These are phyloP conservation scores for Maudiozyma saulgeensis DNA, from an alignment of 805 yeast species.

Conservation along the genomic window DNA sequence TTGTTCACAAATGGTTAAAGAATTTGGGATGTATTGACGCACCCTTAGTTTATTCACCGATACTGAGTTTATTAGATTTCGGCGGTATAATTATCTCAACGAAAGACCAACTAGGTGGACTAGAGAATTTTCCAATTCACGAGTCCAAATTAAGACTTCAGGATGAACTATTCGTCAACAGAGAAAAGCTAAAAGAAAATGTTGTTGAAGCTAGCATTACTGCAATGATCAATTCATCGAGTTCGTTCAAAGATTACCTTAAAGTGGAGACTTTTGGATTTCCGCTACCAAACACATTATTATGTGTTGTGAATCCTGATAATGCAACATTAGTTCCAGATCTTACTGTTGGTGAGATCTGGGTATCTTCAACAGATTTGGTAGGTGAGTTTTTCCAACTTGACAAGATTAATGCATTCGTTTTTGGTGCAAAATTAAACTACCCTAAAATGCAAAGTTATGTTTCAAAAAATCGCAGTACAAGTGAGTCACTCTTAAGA, in stretches of 20 bases:
- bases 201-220: constrained; percentile 24
- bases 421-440: constrained; percentile 27
- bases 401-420: constrained; percentile 29
- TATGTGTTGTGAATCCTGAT: constrained; percentile 93
- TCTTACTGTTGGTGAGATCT: constrained; percentile 86
- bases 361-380: constrained; percentile 91
- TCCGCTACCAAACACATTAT: constrained; percentile 87
- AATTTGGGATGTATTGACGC: constrained; percentile 82
- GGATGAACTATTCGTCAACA: constrained; percentile 29
- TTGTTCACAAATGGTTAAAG: constrained; percentile 80
- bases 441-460: constrained; percentile 22
- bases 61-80: constrained; percentile 80
- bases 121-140: constrained; percentile 27
- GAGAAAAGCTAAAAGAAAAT: constrained; percentile 28
- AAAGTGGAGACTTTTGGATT: constrained; percentile 88
- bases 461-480: constrained; percentile 5
- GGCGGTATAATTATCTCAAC: constrained; percentile 93
- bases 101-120: constrained; percentile 66
- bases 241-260: constrained; percentile 38
- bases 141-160: constrained; percentile 20
- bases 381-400: constrained; percentile 42
- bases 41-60: constrained; percentile 72
- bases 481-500: background rate
- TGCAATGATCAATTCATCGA: constrained; percentile 25
- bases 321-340: constrained; percentile 63